Evolutionary conservation across 208 protist genomes (phyloP), one percentile per base, ranked within the genome.

Genomic region (Novymonas esmeraldas): DNA sequence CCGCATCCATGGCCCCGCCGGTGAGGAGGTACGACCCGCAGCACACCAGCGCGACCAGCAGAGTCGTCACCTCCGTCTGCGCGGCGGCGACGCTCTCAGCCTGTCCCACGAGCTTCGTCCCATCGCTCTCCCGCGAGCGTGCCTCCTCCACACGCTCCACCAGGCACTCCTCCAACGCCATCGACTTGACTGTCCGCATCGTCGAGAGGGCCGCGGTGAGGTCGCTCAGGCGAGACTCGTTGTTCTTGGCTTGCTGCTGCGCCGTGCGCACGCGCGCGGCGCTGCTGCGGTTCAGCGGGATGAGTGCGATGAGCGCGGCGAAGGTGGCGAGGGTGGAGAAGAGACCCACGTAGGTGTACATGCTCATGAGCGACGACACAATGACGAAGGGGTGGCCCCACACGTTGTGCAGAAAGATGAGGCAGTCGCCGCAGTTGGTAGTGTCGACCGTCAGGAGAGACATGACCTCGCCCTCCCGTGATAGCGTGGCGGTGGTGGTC

Each of bases 131-230:
- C 18, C 49, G 54, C 22, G 44, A 60, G 31, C 87, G 74, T 6
- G 78, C 68, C 11, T 63, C 70, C 46, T 81, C 70, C 36, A 89
- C 66, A 20, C 78, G 76, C 9, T 62, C 31, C 49, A 83, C 56
- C 9, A 90, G 70, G 46, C 52, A 71, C 45, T 76, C 39, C 52
- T 93, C 84, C 28, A 86, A 73, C 18, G 80, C 81, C 82, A 93
- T 87, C 44, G 84, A 73, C 68, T 90, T 87, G 22, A 93, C 80
- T 28, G 84, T 87, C 22, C 87, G 87, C 82, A 93, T 93, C 9
- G 65, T 76, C 6, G 79, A 66, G 10, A 93, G 66, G 36, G 82
- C 78, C n/a, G 75, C 71, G 29, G 76, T 79, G 34, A 93, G 77
- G 44, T 90, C 79, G 34, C 73, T 85, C 29, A 89, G 73, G n/a